Base-by-base conservation (phyloP, 2,329 filamentous ascomycete species). In the Aspergillus caelatus region DNA sequence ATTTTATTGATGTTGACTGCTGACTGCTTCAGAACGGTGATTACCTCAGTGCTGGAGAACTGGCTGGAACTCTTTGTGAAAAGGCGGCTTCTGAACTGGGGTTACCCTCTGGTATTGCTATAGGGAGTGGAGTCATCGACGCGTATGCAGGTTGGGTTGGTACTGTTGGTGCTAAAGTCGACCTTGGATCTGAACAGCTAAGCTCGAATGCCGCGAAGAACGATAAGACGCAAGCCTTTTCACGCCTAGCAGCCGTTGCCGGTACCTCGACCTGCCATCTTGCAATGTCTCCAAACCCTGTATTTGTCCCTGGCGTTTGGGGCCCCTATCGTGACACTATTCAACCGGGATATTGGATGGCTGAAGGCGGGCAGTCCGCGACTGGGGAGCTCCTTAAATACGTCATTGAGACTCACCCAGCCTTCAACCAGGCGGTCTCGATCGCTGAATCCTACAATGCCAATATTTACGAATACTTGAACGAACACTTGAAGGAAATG, bases 71-170 rank as follows among this genome's bases (percentile, higher is more conserved):
- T 0, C 84, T 99, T 21, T 95, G 91, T 72, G 90, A 94, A 67
- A 91, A 91, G 73, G 94, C 95, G 7, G 92, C 91, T 19, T 80
- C 84, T 55, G 91, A 97, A 68, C 88, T 99, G 65, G 94, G 95
- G 9, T 85, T 99, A 3, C 90, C 90, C 6, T 84, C 90, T 23
- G 94, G 94, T 45, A 95, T 97, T 70, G 93, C 95, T 21, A 91
- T 99, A 61, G 95, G 95, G 60, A 96, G 93, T 74, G 94, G 94
- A 78, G 95, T 99, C 67, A 99, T 99, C 74, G 95, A 99, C 77
- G 95, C 95, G 21, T 99, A 99, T 74, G 95, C 95, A 64, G 95
- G 95, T 67, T 99, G 95, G 95, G 95, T 99, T 70, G 95, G 95
- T 65, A 98, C 95, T 1, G 95, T 99, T n/a, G 95, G 95, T 63